A percentile compares a stretch with the other conserved stretches of the same genome.
Evolutionary conservation across 495 filamentous ascomycete genomes (phyloP).

Genomic region (Aspergillus nidulans): DNA sequence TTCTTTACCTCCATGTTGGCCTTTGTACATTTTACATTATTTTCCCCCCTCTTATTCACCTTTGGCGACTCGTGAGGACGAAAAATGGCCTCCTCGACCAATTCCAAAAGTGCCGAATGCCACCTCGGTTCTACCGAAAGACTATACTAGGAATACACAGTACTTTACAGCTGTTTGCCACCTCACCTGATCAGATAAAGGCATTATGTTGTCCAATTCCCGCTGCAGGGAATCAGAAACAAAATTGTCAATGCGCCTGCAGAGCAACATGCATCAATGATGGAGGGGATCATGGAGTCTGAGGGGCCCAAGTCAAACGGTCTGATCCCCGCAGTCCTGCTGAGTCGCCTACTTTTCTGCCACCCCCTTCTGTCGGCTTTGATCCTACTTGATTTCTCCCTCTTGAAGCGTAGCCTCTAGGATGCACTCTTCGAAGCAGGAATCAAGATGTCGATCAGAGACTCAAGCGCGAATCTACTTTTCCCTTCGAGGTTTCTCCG

Average conservation of each 20-base stretch:
- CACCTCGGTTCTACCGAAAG: background rate
- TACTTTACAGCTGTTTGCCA: background rate
- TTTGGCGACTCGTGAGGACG: too few species aligned
- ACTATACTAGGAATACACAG: background rate
- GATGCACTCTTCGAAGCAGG: background rate
- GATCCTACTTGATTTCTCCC: background rate
- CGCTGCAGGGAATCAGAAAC: slow-evolving; percentile 7
- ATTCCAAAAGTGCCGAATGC: background rate
- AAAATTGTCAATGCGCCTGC: slow-evolving; percentile 18
- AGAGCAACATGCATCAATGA: slow-evolving; percentile 12
- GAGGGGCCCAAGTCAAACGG: slow-evolving; percentile 13
- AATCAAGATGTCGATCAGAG: background rate
- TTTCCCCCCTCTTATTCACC: too few species aligned
- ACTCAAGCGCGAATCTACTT: background rate
- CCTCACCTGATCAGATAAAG: background rate
- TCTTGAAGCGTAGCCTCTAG: background rate
- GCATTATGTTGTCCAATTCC: slow-evolving; percentile 1
- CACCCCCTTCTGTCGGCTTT: background rate
- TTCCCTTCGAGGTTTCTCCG: background rate
- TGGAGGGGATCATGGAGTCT: slow-evolving; percentile 11
- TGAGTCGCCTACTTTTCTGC: background rate
- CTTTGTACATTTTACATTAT: background rate
- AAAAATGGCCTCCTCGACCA: background rate
- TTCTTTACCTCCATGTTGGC: background rate
- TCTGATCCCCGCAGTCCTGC: slow-evolving; percentile 1